phyloP scores from a whole-genome alignment of 176 grass and related monocot genomes.

The Eragrostis curvula region DNA sequence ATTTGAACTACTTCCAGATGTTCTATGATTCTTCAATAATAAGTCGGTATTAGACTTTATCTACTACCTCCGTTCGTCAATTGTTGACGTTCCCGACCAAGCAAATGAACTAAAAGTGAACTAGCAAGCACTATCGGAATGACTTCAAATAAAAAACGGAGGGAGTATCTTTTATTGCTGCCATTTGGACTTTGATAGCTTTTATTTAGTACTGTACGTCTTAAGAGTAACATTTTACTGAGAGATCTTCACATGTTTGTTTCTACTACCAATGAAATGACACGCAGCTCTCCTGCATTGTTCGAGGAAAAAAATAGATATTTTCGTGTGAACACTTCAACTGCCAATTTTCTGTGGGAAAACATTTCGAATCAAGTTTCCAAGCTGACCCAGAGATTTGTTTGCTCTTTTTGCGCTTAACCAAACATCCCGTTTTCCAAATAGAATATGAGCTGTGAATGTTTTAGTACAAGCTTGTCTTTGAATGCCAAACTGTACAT shows the following conservation, averaged over 20 bases:
- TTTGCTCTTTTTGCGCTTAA: background rate
- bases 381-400: background rate
- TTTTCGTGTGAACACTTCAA: slow-evolving; percentile 13
- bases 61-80: no score
- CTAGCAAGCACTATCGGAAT: no score
- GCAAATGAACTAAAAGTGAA: no score
- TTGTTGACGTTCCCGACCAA: no score
- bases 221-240: background rate
- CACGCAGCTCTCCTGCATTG: no score
- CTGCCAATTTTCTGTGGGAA: background rate
- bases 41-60: background rate
- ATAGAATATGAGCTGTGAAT: background rate
- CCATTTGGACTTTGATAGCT: slow-evolving; percentile 15
- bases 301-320: no score
- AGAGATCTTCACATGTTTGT: background rate
- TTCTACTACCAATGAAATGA: no score
- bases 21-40: slow-evolving; percentile 9
- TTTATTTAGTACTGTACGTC: slow-evolving; percentile 18
- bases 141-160: no score
- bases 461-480: slow-evolving; percentile 27
- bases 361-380: slow-evolving; percentile 18
- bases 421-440: background rate
- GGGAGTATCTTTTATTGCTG: background rate
- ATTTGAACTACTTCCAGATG: slow-evolving; percentile 23
- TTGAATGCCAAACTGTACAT: slow-evolving; percentile 7